Conservation (phyloP, 106 monocot genomes). For the Xerophyta viscosa region DNA sequence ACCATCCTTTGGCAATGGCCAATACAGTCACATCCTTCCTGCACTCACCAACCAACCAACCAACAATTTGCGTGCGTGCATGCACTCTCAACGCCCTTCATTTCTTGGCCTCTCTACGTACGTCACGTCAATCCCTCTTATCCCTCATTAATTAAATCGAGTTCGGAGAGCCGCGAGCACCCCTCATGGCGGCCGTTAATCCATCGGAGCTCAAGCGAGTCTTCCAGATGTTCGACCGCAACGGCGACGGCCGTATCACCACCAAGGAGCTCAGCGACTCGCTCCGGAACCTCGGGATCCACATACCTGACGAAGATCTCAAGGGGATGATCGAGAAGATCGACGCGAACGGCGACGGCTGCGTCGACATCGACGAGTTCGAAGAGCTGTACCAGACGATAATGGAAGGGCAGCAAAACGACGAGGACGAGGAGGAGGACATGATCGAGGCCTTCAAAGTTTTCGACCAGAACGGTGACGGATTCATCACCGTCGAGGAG, state of each 20-base stretch:
- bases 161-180: too few relatives aligned
- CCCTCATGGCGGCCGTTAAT: constrained; percentile 22
- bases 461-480: constrained; percentile 41
- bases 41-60: too few relatives aligned
- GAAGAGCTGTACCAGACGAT: constrained; percentile 35
- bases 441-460: constrained; percentile 37
- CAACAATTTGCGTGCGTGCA: too few relatives aligned
- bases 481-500: constrained; percentile 41
- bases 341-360: constrained; percentile 53
- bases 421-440: constrained; percentile 37
- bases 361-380: constrained; percentile 51
- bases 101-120: too few relatives aligned
- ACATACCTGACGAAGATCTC: constrained; percentile 36
- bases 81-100: too few relatives aligned
- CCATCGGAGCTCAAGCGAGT: constrained; percentile 44
- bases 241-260: constrained; percentile 54
- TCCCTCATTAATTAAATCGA: too few relatives aligned
- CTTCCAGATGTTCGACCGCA: constrained; percentile 63
- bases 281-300: constrained; percentile 42
- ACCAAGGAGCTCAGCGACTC: constrained; percentile 45
- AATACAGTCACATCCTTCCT: too few relatives aligned
- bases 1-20: too few relatives aligned
- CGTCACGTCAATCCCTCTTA: too few relatives aligned
- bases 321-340: constrained; percentile 43
- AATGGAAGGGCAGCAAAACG: constrained; percentile 19